These are phyloP conservation scores for Iodosphaeria phyllophila DNA, from an alignment of 2,329 filamentous ascomycete genomes.

Conservation along the genomic window DNA sequence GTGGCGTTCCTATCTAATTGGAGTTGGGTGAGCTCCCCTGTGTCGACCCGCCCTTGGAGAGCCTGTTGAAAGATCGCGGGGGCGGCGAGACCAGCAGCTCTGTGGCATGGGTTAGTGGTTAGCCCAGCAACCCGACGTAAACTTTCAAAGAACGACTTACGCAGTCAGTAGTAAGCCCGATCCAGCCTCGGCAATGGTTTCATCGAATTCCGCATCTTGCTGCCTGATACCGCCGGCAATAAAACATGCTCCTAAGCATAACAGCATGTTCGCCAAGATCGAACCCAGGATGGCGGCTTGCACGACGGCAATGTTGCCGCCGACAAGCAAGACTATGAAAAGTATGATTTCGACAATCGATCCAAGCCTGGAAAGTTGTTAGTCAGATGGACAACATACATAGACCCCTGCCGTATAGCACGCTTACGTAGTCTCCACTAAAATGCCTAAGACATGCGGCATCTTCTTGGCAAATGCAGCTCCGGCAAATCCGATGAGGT, in stretches of 20 bases:
- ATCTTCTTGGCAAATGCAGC: constrained; percentile 57
- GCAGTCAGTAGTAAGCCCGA: constrained; percentile 61
- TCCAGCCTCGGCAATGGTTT: constrained; percentile 61
- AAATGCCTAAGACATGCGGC: constrained; percentile 50
- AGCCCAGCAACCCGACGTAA: too few species aligned
- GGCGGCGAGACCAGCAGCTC: constrained; percentile 29
- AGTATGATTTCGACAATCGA: constrained; percentile 68
- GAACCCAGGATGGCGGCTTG: constrained; percentile 71
- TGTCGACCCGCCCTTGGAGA: constrained; percentile 13
- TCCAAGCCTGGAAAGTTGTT: constrained; percentile 33
- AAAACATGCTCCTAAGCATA: constrained; percentile 69
- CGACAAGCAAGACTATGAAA: constrained; percentile 53
- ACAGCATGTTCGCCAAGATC: constrained; percentile 61
- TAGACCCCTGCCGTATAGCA: constrained; percentile 6
- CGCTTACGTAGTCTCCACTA: constrained; percentile 36
- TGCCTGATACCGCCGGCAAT: constrained; percentile 53
- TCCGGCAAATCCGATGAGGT: constrained; percentile 56
- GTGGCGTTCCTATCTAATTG: constrained; percentile 33
- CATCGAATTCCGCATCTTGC: constrained; percentile 52
- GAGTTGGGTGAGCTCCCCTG: constrained; percentile 8
- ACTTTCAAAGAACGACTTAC: constrained; percentile 25
- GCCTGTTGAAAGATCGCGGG: constrained; percentile 37
- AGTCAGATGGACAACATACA: too few species aligned
- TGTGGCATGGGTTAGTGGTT: too few species aligned
- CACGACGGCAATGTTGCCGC: constrained; percentile 36